Evolutionary conservation across 2,329 filamentous ascomycete species (phyloP).

Genomic region (Aspergillus chevalieri): DNA sequence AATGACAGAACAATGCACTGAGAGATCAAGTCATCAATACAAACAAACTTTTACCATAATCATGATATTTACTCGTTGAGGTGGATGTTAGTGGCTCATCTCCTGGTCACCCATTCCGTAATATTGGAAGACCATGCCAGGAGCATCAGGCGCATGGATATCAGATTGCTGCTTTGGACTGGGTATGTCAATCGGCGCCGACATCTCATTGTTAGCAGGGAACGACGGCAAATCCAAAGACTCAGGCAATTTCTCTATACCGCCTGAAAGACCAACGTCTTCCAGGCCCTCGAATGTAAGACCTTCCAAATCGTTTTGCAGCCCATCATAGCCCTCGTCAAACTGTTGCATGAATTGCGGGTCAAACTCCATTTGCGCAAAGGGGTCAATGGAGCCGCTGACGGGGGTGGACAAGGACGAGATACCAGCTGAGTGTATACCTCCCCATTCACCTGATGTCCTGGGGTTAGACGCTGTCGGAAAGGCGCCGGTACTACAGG

Average conservation of each 20-base stretch:
- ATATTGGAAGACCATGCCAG: not conserved
- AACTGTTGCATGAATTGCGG: slow-evolving; percentile 32
- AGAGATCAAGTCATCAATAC: not conserved
- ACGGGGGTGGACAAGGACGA: slow-evolving; percentile 29
- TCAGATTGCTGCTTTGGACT: not conserved
- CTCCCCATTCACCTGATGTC: slow-evolving; percentile 29
- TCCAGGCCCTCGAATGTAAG: slow-evolving; percentile 15
- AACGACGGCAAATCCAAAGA: not conserved
- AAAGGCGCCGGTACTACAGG: slow-evolving; percentile 27
- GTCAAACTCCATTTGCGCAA: slow-evolving; percentile 35
- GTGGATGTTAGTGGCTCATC: not conserved
- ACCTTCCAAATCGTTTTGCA: slow-evolving; percentile 25
- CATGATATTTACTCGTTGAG: not conserved
- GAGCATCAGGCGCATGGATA: not conserved
- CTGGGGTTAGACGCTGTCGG: slow-evolving; percentile 20
- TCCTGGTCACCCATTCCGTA: not conserved
- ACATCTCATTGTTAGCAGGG: not conserved
- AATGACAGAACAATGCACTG: too few relatives aligned
- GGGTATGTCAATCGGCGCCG: not conserved
- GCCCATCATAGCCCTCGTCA: slow-evolving; percentile 28
- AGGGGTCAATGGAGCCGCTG: slow-evolving; percentile 24
- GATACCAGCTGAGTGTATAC: slow-evolving; percentile 22
- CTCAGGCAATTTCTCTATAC: slow-evolving; percentile 1
- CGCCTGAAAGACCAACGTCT: slow-evolving; percentile 2
- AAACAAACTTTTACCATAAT: not conserved